Percentiles rank a stretch among this genome's conserved stretches.
Evolutionary conservation across 78 protist species (phyloP).

Genomic region (Mastigamoeba balamuthi): DNA sequence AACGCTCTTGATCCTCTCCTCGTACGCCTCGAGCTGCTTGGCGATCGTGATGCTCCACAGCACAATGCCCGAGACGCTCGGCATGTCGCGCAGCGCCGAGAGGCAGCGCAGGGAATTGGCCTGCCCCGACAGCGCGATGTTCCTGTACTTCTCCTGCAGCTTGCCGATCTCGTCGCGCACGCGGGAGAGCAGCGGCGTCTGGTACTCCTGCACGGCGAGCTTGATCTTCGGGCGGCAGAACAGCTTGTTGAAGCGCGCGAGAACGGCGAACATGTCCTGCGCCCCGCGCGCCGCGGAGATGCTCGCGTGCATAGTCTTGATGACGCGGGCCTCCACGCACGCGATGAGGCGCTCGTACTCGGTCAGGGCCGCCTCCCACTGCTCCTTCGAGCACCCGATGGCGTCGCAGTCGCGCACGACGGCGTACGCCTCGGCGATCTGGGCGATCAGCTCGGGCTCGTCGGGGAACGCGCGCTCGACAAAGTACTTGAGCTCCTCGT

Average conservation of each 20-base stretch:
- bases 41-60: conserved; percentile 86
- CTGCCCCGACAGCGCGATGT: conserved; percentile 47
- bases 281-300: conserved; percentile 72
- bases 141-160: conserved; percentile 67
- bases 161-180: conserved; percentile 76
- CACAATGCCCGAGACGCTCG: conserved; percentile 70
- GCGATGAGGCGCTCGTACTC: conserved; percentile 59
- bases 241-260: conserved; percentile 70
- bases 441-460: conserved; percentile 24
- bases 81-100: conserved; percentile 71
- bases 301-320: conserved; percentile 57
- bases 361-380: conserved; percentile 36
- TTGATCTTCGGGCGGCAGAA: conserved; percentile 56
- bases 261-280: conserved; percentile 82
- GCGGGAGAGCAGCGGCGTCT: conserved; percentile 60
- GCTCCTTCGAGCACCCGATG: conserved; percentile 18
- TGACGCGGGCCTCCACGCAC: conserved; percentile 73
- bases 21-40: conserved; percentile 70
- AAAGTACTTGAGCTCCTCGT: conserved; percentile 49
- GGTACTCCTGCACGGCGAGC: conserved; percentile 75
- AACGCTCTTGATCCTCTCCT: conserved; percentile 79
- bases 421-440: conserved; percentile 43
- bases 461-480: conserved; percentile 24
- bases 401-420: conserved; percentile 39
- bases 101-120: conserved; percentile 69